A percentile compares a stretch with the other conserved stretches of the same genome.
Conservation (phyloP, 306 rosid genomes). For the Dalbergia cultrata region DNA sequence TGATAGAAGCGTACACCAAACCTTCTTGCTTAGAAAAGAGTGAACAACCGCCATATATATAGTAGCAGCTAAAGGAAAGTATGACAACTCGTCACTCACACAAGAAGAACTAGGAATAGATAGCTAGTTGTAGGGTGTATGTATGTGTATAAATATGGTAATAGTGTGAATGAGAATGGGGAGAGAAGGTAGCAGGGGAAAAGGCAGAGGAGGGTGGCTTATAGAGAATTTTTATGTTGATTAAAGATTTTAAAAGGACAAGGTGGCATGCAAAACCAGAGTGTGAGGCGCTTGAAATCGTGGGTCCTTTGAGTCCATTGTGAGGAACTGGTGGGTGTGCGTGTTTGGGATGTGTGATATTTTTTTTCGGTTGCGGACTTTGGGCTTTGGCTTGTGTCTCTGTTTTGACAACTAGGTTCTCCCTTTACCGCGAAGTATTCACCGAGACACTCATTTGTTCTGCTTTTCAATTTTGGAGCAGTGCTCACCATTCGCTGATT, state of each 20-base stretch:
- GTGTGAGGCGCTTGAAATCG: constrained; percentile 38
- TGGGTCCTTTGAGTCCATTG: not conserved
- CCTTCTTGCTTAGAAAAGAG: constrained; percentile 22
- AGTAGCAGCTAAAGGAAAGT: not conserved
- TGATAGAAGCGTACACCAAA: not conserved
- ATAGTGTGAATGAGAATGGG: not conserved
- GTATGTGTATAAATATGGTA: not conserved
- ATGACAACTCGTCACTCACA: not conserved
- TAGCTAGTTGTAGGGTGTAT: not conserved
- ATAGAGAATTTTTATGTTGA: not conserved
- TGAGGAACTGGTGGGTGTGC: not conserved
- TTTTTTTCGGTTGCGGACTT: too few species aligned
- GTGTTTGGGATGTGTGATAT: not conserved
- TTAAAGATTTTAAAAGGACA: not conserved
- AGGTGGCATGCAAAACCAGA: constrained; percentile 43
- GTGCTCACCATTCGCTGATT: too few species aligned
- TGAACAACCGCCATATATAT: not conserved
- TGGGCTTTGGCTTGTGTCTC: not conserved
- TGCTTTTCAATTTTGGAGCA: not conserved
- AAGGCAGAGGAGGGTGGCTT: not conserved
- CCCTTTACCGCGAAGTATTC: constrained; percentile 1
- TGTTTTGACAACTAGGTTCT: not conserved
- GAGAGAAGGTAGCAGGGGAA: constrained; percentile 4
- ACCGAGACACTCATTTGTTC: not conserved
- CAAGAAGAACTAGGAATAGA: not conserved